phyloP scores from a whole-genome alignment of 345 rosid genomes.

The Luvunga scandens region DNA sequence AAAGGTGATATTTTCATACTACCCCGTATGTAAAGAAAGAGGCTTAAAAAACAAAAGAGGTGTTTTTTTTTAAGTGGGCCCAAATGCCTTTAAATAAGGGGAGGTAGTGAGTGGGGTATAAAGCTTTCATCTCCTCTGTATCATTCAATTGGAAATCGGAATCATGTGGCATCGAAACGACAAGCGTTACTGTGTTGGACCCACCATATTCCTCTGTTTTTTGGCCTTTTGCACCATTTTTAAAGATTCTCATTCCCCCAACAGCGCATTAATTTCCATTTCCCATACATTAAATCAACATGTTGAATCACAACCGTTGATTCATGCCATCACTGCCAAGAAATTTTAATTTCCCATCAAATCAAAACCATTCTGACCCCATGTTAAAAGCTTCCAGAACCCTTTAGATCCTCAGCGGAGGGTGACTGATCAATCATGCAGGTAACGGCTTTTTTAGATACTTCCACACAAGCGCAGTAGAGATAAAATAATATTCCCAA shows the following conservation, averaged over 20 bases:
- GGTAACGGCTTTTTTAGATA: background rate
- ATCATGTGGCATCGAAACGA: conserved; percentile 19
- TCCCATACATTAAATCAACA: background rate
- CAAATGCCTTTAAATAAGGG: background rate
- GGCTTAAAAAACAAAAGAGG: conserved; percentile 10
- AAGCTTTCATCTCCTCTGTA: conserved; percentile 18
- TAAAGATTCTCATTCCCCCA: conserved; percentile 14
- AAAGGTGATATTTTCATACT: conserved; percentile 15
- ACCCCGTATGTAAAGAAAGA: background rate
- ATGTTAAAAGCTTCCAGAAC: background rate
- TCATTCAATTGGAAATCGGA: conserved; percentile 17
- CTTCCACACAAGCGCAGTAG: background rate
- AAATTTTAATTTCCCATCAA: background rate
- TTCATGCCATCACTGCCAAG: background rate
- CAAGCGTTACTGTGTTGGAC: conserved; percentile 7
- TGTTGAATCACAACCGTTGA: conserved; percentile 17
- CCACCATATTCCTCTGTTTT: conserved; percentile 1
- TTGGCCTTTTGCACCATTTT: background rate
- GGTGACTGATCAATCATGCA: background rate
- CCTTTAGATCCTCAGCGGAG: background rate
- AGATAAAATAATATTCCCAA: background rate
- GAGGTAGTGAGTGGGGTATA: conserved; percentile 37
- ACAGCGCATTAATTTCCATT: background rate
- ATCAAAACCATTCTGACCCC: conserved; percentile 1
- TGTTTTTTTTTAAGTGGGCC: conserved; percentile 7